Conservation (phyloP, 176 grass and related monocot species). For the Oryza longistaminata region DNA sequence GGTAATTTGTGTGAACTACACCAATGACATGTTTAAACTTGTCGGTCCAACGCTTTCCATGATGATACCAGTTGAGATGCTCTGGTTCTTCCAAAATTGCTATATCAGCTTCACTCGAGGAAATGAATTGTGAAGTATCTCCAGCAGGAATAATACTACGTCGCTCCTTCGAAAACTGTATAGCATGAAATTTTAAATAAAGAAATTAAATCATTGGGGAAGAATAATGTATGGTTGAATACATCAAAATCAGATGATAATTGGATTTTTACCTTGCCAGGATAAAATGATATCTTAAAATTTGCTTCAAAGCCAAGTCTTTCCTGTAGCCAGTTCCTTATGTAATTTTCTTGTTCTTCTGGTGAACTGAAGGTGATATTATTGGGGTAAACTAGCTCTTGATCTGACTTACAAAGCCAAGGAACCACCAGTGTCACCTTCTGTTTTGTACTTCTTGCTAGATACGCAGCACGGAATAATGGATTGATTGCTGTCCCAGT, state of each 20-base stretch:
- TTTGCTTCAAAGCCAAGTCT: slow-evolving; percentile 78
- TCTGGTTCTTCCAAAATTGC: slow-evolving; percentile 97
- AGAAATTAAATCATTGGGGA: not conserved
- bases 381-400: slow-evolving; percentile 86
- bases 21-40: slow-evolving; percentile 97
- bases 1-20: slow-evolving; percentile 94
- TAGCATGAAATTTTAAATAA: slow-evolving; percentile 45
- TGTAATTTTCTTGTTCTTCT: slow-evolving; percentile 84
- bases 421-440: slow-evolving; percentile 80
- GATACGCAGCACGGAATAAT: slow-evolving; percentile 88
- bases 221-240: slow-evolving; percentile 27
- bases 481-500: slow-evolving; percentile 97
- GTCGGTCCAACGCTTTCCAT: slow-evolving; percentile 95
- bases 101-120: slow-evolving; percentile 90
- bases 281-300: slow-evolving; percentile 95
- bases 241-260: slow-evolving; percentile 12
- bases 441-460: slow-evolving; percentile 78
- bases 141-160: slow-evolving; percentile 95
- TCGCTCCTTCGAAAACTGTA: slow-evolving; percentile 86
- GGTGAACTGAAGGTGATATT: slow-evolving; percentile 71
- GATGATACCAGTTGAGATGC: slow-evolving; percentile 99
- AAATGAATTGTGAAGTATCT: slow-evolving; percentile 86
- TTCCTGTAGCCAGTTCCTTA: slow-evolving; percentile 86
- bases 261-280: slow-evolving; percentile 72
- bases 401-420: slow-evolving; percentile 81